A percentile compares a stretch with the other conserved stretches of the same genome.
Conservation (phyloP, 1,284 basidiomycete genomes). For the Ganoderma sinense region DNA sequence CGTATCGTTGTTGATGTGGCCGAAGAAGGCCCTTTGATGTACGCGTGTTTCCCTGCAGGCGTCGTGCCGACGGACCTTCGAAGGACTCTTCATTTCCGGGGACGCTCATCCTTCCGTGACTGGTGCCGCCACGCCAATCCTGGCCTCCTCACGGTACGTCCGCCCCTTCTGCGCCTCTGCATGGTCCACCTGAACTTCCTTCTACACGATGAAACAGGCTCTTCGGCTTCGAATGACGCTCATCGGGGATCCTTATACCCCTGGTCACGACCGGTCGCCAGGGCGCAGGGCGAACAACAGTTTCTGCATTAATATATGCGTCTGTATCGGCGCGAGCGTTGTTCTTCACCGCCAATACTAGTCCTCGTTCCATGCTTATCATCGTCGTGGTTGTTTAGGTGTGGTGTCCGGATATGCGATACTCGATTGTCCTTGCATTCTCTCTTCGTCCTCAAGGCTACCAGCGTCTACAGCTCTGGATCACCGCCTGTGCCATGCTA, state of each 20-base stretch:
- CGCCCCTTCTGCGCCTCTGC: background rate
- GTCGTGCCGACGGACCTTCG: slow-evolving; percentile 3
- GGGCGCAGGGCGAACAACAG: slow-evolving; percentile 13
- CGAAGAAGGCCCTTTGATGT: slow-evolving; percentile 7
- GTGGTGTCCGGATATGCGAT: slow-evolving; percentile 1
- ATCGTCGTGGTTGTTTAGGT: slow-evolving; percentile 4
- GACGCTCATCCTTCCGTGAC: slow-evolving; percentile 8
- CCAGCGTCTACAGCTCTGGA: slow-evolving; percentile 10
- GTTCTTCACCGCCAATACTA: slow-evolving; percentile 2
- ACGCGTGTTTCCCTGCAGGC: slow-evolving; percentile 14
- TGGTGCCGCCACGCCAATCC: slow-evolving; percentile 10
- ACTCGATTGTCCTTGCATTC: slow-evolving; percentile 17
- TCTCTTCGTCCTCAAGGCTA: slow-evolving; percentile 16
- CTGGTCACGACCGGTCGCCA: background rate
- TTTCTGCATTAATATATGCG: slow-evolving; percentile 5
- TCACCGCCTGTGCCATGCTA: slow-evolving; percentile 5
- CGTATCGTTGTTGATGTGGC: slow-evolving; percentile 7
- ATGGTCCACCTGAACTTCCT: slow-evolving; percentile 13
- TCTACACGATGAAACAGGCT: background rate
- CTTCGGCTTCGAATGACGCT: background rate
- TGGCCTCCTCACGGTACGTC: slow-evolving; percentile 12
- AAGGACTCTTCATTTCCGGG: slow-evolving; percentile 14
- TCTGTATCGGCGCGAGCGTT: slow-evolving; percentile 12
- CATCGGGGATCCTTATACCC: slow-evolving; percentile 2
- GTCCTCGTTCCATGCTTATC: slow-evolving; percentile 10